Base-by-base conservation (phyloP, 805 yeast genomes). In the Lipomyces chichibuensis region DNA sequence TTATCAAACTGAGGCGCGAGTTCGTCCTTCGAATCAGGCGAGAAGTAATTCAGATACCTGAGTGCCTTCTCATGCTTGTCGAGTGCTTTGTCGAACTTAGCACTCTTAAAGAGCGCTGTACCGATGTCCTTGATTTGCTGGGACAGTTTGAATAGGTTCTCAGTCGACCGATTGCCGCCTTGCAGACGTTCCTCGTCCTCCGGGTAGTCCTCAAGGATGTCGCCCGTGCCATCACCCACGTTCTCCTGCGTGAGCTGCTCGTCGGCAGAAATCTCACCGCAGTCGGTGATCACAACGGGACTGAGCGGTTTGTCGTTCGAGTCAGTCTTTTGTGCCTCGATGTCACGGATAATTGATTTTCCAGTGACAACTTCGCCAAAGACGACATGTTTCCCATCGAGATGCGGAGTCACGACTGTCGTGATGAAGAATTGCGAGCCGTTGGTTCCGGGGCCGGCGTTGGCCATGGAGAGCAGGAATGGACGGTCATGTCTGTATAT, bases 371-470 rank as follows among this genome's bases (percentile, higher is more conserved):
- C 92, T 77, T 90, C 87, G 70, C 99, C 99, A 77, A 95, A 95
- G 2, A 95, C 98, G 62, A 93, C 98, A 77, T 95, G 99, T 78
- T 94, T 94, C 32, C 94, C 96, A 76, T 95, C 94, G 72, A 95
- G 84, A 79, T 94, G 98, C 6, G 98, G 97, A 1, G 98, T 92
- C 54, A 92, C 88, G 1, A 87, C 95, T 2, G 97, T 91, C 33
- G 99, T 94, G 74, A 94, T 87, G 78, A 94, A 94, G 74, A 92
- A 95, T 79, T 94, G 98, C 1, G 97, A 92, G 0, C 98, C 98
- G 76, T 95, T 95, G 59, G 98, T 94, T 77, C 88, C 87, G 66
- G 97, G 92, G 20, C 98, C 98, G 3, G 98, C 91, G 76, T 94
- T 94, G 65, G 99, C 98, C 98, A 94, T 95, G 7, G 97, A 91